Evolutionary conservation across 2,329 filamentous ascomycete genomes (phyloP).

Genomic region (Fusarium sp.): DNA sequence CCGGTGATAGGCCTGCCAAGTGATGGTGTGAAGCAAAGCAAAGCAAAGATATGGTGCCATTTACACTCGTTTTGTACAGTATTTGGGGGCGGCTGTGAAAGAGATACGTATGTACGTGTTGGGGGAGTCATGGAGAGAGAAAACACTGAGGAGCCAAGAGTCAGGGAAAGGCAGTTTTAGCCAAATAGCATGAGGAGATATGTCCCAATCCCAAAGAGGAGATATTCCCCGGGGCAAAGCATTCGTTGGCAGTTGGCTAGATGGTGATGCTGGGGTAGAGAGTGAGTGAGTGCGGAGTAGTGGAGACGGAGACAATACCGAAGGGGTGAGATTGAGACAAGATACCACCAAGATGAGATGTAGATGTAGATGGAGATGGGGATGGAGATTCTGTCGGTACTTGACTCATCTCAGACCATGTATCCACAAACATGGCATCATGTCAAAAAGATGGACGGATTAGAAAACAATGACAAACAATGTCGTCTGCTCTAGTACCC

Average conservation of each 20-base stretch:
- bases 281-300: conserved; percentile 43
- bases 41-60: conserved; percentile 23
- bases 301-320: conserved; percentile 31
- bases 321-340: conserved; percentile 29
- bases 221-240: conserved; percentile 6
- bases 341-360: conserved; percentile 23
- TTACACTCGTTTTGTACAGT: conserved; percentile 1
- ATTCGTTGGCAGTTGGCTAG: not conserved
- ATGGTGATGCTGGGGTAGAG: conserved; percentile 18
- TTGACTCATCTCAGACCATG: conserved; percentile 38
- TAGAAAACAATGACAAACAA: not conserved
- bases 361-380: conserved; percentile 13
- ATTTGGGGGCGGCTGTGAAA: conserved; percentile 6
- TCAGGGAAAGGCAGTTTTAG: conserved; percentile 5
- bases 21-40: conserved; percentile 14
- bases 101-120: not conserved
- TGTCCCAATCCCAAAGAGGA: conserved; percentile 8
- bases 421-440: conserved; percentile 25
- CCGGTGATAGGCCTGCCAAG: conserved; percentile 20
- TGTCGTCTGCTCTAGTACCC: not conserved
- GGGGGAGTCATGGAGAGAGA: conserved; percentile 6
- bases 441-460: not conserved
- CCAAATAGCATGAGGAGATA: conserved; percentile 2
- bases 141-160: conserved; percentile 19
- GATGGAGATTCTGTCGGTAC: conserved; percentile 23